Conservation (phyloP, 2,329 filamentous ascomycete genomes). For the Paecilomyces dactylethromorphus region DNA sequence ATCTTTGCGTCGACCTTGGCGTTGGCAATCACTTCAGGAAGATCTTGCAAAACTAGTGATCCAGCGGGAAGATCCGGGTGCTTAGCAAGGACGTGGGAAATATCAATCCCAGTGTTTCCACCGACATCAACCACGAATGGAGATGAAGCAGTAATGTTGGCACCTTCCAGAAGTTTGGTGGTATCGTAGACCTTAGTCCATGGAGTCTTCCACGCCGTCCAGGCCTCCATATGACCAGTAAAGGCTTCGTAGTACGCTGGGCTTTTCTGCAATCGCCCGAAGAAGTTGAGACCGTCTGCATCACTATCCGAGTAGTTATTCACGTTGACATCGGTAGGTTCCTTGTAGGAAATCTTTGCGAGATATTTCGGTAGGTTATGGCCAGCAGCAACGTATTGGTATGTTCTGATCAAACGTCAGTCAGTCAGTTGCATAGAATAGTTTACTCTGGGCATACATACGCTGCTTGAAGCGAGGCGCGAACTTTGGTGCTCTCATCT, state of each 20-base stretch:
- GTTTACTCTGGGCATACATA: slow-evolving; percentile 7
- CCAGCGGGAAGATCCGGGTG: slow-evolving; percentile 26
- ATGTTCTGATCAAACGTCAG: slow-evolving; percentile 12
- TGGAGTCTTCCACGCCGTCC: slow-evolving; percentile 25
- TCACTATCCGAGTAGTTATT: slow-evolving; percentile 17
- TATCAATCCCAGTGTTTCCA: slow-evolving; percentile 33
- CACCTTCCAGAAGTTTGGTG: slow-evolving; percentile 13
- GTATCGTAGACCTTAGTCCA: slow-evolving; percentile 28
- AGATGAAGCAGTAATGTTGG: slow-evolving; percentile 8
- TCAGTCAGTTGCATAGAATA: neutral
- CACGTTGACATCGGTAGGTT: slow-evolving; percentile 19
- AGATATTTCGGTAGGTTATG: slow-evolving; percentile 28
- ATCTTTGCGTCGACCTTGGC: slow-evolving; percentile 16
- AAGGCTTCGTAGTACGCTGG: slow-evolving; percentile 23
- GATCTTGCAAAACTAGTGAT: slow-evolving; percentile 32
- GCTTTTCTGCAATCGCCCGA: slow-evolving; percentile 24
- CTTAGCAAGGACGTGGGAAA: slow-evolving; percentile 20
- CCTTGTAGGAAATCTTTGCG: slow-evolving; percentile 24
- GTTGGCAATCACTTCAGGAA: slow-evolving; percentile 28
- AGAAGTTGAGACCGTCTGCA: slow-evolving; percentile 23
- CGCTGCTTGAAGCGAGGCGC: slow-evolving; percentile 23
- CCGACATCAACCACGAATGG: slow-evolving; percentile 34
- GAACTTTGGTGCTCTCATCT: slow-evolving; percentile 22
- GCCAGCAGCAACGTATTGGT: slow-evolving; percentile 22
- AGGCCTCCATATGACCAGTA: slow-evolving; percentile 29